A percentile compares a stretch with the other conserved stretches of the same genome.
Evolutionary conservation across 306 rosid species (phyloP).

Genomic region (Cucumis sativus): Cucumber_9930_V3 NC_026656.2:18399501-18400000

Average conservation of each 20-base stretch:
- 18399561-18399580: not conserved
- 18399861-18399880: slow-evolving; percentile 65
- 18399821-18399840: slow-evolving; percentile 37
- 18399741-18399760: not conserved
- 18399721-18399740: not conserved
- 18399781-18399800: not conserved
- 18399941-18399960: slow-evolving; percentile 3
- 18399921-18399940: slow-evolving; percentile 14
- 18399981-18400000: slow-evolving; percentile 12
- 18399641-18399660: not conserved
- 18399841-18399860: slow-evolving; percentile 64
- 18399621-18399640: not conserved
- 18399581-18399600: not conserved
- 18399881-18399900: slow-evolving; percentile 75
- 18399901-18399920: slow-evolving; percentile 42
- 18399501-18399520: not conserved
- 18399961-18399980: slow-evolving; percentile 37
- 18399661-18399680: not conserved
- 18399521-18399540: not conserved
- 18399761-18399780: slow-evolving; percentile 1
- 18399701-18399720: not conserved
- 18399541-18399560: not conserved
- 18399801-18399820: slow-evolving; percentile 22
- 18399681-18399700: not conserved
- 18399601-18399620: not conserved